Evolutionary conservation across 805 yeast species (phyloP), one percentile per base, ranked within the genome.

Genomic region (Saccharomyces paradoxus): DNA sequence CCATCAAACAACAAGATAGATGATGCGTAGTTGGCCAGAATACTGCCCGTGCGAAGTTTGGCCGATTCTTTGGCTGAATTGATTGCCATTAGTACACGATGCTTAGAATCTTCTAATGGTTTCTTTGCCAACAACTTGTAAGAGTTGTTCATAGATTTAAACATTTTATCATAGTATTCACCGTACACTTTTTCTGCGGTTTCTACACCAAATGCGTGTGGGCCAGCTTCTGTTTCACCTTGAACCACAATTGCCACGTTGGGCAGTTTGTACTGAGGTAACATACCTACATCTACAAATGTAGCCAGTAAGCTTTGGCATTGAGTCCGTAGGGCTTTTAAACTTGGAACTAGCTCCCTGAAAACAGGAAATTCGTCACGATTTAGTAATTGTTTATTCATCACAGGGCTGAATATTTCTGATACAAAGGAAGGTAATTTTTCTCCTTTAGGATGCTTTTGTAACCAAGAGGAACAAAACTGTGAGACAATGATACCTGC

Each of bases 161-260:
- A 72, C 58, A 89, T 72, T 63, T 84, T 85, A n/a, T 79, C 80
- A 64, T 81, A 89, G 6, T 82, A 80, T 44, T 83, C 87, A 46
- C 74, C 74, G 31, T 85, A 73, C 17, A 90, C 78, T 58, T 81
- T 80, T 54, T 86, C 86, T 1, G 97, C 97, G 57, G 81, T 80
- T 47, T 80, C 86, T 46, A 94, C 68, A 14, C 89, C 81, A 71
- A 94, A 94, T 0, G 97, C 98, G 62, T 86, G 90, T 1, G 96
- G 89, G 1, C 97, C 97, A 1, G 97, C 96, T 56, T 88, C 96
- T 0, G 82, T 77, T 66, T 94, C 98, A 37, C 99, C 99, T 69
- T 90, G 92, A 3, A 92, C 97, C 9, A 91, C 83, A 4, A 90
- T 84, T 0, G 99, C 94, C 21, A 94, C 69, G 53, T 83, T 87